These are phyloP conservation scores for Phytophthora macrochlamydospora DNA, from an alignment of 352 stramenopile species.

Conservation along the genomic window DNA sequence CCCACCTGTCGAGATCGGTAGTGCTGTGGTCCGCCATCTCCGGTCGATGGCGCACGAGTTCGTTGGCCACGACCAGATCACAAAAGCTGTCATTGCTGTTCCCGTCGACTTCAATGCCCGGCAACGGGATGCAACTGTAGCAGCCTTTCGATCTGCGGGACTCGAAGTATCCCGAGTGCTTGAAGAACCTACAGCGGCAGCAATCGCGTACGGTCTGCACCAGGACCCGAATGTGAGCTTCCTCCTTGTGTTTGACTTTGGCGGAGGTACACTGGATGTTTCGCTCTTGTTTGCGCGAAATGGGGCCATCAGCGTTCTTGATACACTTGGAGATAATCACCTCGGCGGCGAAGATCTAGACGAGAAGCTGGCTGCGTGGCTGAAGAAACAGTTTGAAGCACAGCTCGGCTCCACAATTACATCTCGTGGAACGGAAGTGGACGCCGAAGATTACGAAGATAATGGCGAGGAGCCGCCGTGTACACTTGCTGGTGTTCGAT, in stretches of 20 bases:
- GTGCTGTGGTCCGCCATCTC: conserved; percentile 49
- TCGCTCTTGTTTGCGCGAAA: conserved; percentile 93
- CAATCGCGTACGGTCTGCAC: conserved; percentile 95
- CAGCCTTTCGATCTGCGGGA: conserved; percentile 48
- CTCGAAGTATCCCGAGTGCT: conserved; percentile 58
- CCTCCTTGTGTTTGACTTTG: conserved; percentile 96
- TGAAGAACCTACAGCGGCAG: conserved; percentile 94
- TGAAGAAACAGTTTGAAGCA: conserved; percentile 79
- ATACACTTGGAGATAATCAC: conserved; percentile 93
- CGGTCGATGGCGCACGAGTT: conserved; percentile 51
- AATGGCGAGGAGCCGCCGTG: conserved; percentile 46
- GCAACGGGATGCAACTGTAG: conserved; percentile 51
- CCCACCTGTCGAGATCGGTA: conserved; percentile 51
- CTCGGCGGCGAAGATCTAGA: conserved; percentile 91
- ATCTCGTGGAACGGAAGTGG: conserved; percentile 27
- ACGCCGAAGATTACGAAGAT: conserved; percentile 25
- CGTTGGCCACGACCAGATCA: conserved; percentile 73
- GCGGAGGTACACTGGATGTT: conserved; percentile 94
- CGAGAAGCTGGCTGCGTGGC: conserved; percentile 88
- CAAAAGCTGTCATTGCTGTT: conserved; percentile 65
- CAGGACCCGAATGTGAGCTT: conserved; percentile 93
- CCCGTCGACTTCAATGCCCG: conserved; percentile 57
- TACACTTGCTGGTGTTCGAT: conserved; percentile 56
- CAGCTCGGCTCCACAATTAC: conserved; percentile 38
- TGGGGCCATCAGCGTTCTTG: conserved; percentile 96